Conservation (phyloP, 768 basidiomycete genomes). For the Termitomyces heimii region DNA sequence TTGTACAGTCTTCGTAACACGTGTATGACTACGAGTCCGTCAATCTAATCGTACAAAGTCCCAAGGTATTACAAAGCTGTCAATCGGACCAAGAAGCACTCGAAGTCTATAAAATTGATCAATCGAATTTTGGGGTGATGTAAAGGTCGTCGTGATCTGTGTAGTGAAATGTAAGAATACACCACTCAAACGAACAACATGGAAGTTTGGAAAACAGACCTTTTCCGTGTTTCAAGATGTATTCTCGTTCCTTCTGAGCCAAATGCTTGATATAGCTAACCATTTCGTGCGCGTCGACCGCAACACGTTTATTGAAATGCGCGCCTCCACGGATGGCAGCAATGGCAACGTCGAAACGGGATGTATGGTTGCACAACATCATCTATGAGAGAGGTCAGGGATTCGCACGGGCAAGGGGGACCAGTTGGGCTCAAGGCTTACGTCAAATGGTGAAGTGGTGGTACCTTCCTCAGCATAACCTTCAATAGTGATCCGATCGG, state of each 20-base stretch:
- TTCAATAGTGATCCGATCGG: constrained; percentile 46
- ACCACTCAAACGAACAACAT: not conserved
- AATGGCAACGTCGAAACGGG: constrained; percentile 60
- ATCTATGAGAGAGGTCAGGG: constrained; percentile 34
- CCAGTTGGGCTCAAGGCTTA: constrained; percentile 21
- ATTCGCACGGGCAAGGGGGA: not conserved
- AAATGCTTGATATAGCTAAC: constrained; percentile 56
- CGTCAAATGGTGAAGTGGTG: constrained; percentile 79
- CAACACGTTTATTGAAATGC: constrained; percentile 43
- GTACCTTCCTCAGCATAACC: constrained; percentile 74
- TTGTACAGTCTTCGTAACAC: not conserved
- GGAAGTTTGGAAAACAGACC: constrained; percentile 26
- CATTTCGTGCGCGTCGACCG: constrained; percentile 51
- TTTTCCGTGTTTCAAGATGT: constrained; percentile 52
- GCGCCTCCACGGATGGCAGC: constrained; percentile 56
- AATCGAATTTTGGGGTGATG: constrained; percentile 39
- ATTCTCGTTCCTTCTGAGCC: constrained; percentile 54
- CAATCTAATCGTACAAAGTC: not conserved
- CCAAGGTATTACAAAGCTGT: not conserved
- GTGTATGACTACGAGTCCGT: not conserved
- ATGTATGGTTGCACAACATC: constrained; percentile 69
- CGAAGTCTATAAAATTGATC: not conserved
- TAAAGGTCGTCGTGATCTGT: constrained; percentile 41
- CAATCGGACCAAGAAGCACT: not conserved
- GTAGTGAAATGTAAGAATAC: not conserved